Conservation (phyloP, 2,329 filamentous ascomycete genomes). For the Graphilbum ipis-grandicollis region DNA sequence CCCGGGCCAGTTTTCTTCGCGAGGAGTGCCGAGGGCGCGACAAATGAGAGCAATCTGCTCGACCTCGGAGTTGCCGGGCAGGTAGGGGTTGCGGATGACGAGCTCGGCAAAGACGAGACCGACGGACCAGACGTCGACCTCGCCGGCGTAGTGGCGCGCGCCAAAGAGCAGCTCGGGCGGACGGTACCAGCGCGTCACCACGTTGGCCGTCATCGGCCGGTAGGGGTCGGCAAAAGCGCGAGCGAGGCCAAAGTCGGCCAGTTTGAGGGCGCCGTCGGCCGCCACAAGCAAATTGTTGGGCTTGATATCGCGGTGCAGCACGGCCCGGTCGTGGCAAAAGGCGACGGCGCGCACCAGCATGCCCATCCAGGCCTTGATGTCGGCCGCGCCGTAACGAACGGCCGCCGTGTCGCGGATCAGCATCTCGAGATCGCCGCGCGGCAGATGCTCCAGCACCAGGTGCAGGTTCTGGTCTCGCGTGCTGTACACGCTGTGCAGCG, state of each 20-base stretch:
- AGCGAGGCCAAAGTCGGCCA: constrained; percentile 95
- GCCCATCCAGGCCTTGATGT: constrained; percentile 97
- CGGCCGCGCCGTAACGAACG: constrained; percentile 68
- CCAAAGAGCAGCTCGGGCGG: constrained; percentile 89
- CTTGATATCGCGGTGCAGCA: constrained; percentile 96
- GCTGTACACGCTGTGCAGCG: constrained; percentile 79
- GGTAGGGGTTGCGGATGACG: constrained; percentile 63
- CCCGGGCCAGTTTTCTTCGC: constrained; percentile 89
- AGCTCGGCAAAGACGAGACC: constrained; percentile 89
- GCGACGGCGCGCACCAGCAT: constrained; percentile 88
- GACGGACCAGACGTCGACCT: constrained; percentile 88
- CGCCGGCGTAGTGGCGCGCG: constrained; percentile 72
- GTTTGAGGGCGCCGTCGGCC: constrained; percentile 80
- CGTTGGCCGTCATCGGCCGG: constrained; percentile 75
- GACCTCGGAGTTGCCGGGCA: constrained; percentile 71
- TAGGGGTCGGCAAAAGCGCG: constrained; percentile 80
- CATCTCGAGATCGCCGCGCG: constrained; percentile 86
- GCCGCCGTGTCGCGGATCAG: constrained; percentile 69
- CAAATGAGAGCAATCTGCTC: constrained; percentile 75
- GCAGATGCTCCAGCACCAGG: constrained; percentile 84
- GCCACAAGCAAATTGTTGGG: constrained; percentile 95
- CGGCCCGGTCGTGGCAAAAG: constrained; percentile 91
- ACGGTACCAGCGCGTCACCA: constrained; percentile 94
- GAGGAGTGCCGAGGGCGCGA: constrained; percentile 74
- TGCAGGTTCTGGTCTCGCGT: constrained; percentile 95